phyloP scores from a whole-genome alignment of 306 rosid genomes.

The Sindora glabra region DNA sequence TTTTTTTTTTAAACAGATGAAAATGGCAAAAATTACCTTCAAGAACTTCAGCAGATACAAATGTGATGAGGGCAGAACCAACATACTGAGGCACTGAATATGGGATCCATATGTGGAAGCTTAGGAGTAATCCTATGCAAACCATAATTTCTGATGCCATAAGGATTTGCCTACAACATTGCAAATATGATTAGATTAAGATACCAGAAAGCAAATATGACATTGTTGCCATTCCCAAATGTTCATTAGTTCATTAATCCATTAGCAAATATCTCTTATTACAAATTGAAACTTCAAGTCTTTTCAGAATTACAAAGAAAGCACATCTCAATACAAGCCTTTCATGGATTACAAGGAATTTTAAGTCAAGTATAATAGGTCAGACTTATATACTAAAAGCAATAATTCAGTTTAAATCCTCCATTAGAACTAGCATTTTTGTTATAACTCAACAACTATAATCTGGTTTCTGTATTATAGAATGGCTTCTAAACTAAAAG shows the following conservation, averaged over 20 bases:
- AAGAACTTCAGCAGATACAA: constrained; percentile 78
- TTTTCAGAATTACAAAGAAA: not conserved
- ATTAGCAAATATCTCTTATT: not conserved
- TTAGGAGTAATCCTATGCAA: constrained; percentile 63
- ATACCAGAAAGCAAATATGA: not conserved
- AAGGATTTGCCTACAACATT: constrained; percentile 77
- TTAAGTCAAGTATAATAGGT: too few species aligned
- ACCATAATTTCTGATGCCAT: constrained; percentile 75
- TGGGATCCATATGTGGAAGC: constrained; percentile 57
- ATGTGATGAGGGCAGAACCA: constrained; percentile 75
- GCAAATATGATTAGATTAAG: constrained; percentile 12
- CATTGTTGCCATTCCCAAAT: not conserved
- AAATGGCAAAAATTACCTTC: constrained; percentile 56
- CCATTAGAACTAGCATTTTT: not conserved
- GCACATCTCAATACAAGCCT: not conserved
- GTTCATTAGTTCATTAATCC: not conserved
- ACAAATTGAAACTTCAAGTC: not conserved
- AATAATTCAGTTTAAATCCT: not conserved
- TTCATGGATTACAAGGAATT: not conserved
- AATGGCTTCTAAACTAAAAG: not conserved
- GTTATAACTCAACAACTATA: too few species aligned
- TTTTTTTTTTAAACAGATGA: not conserved
- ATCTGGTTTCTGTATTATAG: not conserved
- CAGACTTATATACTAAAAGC: not conserved
- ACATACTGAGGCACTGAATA: constrained; percentile 69